These are phyloP conservation scores for Cardamine chenopodiifolia DNA, from an alignment of 345 rosid species.

Conservation along the genomic window DNA sequence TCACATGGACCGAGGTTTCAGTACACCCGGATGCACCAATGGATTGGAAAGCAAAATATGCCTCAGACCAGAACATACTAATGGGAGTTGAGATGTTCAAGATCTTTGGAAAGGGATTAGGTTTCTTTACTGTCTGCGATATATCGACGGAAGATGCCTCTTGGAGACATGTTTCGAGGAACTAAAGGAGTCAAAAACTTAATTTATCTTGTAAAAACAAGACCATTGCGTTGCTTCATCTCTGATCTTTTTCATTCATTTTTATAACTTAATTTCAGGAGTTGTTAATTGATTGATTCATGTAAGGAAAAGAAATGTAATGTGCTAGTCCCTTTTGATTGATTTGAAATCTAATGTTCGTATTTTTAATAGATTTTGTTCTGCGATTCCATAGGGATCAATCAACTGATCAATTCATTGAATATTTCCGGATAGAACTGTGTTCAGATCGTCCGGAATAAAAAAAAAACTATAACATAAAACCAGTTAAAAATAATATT, in stretches of 20 bases:
- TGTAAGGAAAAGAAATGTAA: not conserved
- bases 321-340: not conserved
- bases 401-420: too few relatives aligned
- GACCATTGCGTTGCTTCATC: conserved; percentile 75
- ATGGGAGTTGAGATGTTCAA: conserved; percentile 97
- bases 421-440: too few relatives aligned
- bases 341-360: not conserved
- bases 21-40: conserved; percentile 99
- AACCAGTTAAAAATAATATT: too few relatives aligned
- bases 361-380: too few relatives aligned
- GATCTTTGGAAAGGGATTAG: conserved; percentile 92
- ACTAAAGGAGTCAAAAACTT: conserved; percentile 69
- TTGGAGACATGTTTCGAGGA: conserved; percentile 87
- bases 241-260: conserved; percentile 28
- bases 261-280: conserved; percentile 13
- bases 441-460: too few relatives aligned
- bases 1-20: conserved; percentile 76
- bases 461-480: too few relatives aligned
- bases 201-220: conserved; percentile 84
- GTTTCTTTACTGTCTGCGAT: conserved; percentile 72
- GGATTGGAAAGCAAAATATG: conserved; percentile 98
- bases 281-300: conserved; percentile 10
- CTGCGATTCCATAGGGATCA: too few relatives aligned
- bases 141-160: conserved; percentile 47
- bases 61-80: conserved; percentile 63